Evolutionary conservation across 345 rosid species (phyloP).

Genomic region (Euphorbia tirucalli): DNA sequence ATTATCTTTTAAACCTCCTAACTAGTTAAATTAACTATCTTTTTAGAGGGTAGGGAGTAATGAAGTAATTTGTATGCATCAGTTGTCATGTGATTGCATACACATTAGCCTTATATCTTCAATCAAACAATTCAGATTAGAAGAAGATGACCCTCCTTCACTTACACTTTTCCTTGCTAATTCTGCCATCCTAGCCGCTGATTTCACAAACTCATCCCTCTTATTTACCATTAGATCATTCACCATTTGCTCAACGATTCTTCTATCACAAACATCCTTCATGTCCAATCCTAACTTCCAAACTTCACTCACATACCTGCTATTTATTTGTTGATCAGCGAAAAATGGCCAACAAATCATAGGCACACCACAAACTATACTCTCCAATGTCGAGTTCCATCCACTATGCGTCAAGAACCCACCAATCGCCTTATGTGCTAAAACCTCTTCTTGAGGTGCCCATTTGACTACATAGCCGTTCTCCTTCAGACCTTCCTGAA

Average conservation of each 20-base stretch:
- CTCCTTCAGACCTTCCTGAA: constrained; percentile 15
- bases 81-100: too few relatives aligned
- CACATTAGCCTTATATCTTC: constrained; percentile 33
- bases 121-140: constrained; percentile 36
- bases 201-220: constrained; percentile 38
- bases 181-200: constrained; percentile 27
- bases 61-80: too few relatives aligned
- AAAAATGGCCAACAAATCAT: too few relatives aligned
- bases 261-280: constrained; percentile 58
- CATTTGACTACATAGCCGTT: too few relatives aligned
- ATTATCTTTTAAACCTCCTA: too few relatives aligned
- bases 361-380: too few relatives aligned
- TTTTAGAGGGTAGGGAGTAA: too few relatives aligned
- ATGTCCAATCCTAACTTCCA: constrained; percentile 70
- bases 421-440: too few relatives aligned
- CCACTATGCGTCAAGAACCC: too few relatives aligned
- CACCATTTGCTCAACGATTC: constrained; percentile 48
- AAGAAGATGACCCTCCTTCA: constrained; percentile 43
- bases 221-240: constrained; percentile 53
- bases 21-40: too few relatives aligned
- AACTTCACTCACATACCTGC: constrained; percentile 49
- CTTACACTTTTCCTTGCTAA: constrained; percentile 22
- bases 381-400: too few relatives aligned
- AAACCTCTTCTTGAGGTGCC: too few relatives aligned
- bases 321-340: constrained; percentile 61